A percentile compares a stretch with the other conserved stretches of the same genome.
Evolutionary conservation across 257 asterid genomes (phyloP).

Genomic region (Solanum medicagineum): DNA sequence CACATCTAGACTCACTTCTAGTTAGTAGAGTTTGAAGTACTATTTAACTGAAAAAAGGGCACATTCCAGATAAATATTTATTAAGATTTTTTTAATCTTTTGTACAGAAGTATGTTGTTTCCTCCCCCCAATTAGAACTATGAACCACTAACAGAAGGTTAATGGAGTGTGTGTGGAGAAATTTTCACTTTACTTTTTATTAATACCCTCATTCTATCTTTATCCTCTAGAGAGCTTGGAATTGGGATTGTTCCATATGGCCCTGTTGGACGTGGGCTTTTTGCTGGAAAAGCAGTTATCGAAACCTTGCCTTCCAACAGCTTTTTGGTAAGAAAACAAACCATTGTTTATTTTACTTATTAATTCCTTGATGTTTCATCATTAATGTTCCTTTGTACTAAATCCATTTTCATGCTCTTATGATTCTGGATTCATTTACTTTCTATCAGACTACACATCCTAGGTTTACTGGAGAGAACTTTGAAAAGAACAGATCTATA

Average conservation of each 20-base stretch:
- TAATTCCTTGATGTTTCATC: not conserved
- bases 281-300: constrained; percentile 34
- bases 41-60: not conserved
- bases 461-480: constrained; percentile 46
- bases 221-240: constrained; percentile 39
- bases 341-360: not conserved
- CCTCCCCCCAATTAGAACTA: not conserved
- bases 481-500: constrained; percentile 48
- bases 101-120: not conserved
- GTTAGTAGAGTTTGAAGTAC: not conserved
- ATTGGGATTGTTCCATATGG: constrained; percentile 55
- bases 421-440: not conserved
- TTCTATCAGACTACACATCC: constrained; percentile 26
- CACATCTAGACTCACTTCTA: not conserved
- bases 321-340: constrained; percentile 19
- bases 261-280: constrained; percentile 45
- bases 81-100: not conserved
- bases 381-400: not conserved
- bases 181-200: not conserved
- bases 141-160: not conserved
- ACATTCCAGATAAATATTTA: not conserved
- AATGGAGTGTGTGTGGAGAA: not conserved
- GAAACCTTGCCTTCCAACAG: constrained; percentile 29
- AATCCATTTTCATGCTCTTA: not conserved
- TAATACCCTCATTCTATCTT: not conserved